Evolutionary conservation across 2,329 filamentous ascomycete genomes (phyloP).

Genomic region (Alternaria ethzedia): DNA sequence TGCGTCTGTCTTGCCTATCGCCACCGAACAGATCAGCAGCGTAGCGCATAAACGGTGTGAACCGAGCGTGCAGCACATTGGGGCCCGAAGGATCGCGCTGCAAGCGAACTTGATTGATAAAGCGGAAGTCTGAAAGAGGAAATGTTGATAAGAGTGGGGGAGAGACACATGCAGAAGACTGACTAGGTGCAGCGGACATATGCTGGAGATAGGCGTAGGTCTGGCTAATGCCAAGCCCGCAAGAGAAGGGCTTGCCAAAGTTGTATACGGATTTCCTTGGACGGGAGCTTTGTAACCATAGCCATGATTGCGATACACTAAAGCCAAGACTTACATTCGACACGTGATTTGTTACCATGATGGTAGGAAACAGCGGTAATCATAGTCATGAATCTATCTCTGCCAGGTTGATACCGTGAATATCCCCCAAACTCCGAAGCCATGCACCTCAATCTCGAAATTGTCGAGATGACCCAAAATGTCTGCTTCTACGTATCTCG

Average conservation of each 20-base stretch:
- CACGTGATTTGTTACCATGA: not conserved
- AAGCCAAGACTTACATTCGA: too few relatives aligned
- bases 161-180: not conserved
- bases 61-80: not conserved
- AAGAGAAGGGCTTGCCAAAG: not conserved
- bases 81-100: not conserved
- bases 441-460: not conserved
- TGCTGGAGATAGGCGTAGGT: not conserved
- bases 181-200: not conserved
- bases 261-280: not conserved
- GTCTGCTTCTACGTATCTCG: conserved; percentile 24
- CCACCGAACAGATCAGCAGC: not conserved
- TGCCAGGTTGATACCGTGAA: not conserved
- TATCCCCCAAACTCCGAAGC: not conserved
- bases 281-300: not conserved
- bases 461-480: not conserved
- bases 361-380: not conserved
- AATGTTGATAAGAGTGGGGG: conserved; percentile 11
- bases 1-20: not conserved
- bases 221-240: not conserved
- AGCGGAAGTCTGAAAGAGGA: not conserved
- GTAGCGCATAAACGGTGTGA: not conserved
- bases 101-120: not conserved
- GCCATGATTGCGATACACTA: too few relatives aligned
- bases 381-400: not conserved